Percentiles rank a stretch among this genome's conserved stretches.
Evolutionary conservation across 768 basidiomycete genomes (phyloP).

Genomic region (Amanita thiersii): DNA sequence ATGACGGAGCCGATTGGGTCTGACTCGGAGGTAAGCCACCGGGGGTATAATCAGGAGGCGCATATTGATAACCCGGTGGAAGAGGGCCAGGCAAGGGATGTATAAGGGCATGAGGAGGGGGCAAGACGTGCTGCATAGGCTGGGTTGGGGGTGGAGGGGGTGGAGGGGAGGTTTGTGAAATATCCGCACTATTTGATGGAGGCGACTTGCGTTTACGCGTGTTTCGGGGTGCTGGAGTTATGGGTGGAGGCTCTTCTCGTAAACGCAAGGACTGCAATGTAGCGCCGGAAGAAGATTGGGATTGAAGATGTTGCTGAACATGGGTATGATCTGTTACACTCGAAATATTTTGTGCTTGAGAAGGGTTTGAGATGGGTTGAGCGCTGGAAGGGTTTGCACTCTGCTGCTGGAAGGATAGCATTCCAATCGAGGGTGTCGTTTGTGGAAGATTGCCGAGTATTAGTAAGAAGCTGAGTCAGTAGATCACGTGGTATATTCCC

Average conservation of each 20-base stretch:
- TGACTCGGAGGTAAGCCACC: slow-evolving; percentile 20
- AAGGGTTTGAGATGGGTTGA: slow-evolving; percentile 20
- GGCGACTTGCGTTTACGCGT: slow-evolving; percentile 67
- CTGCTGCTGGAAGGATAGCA: slow-evolving; percentile 31
- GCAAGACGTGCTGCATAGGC: slow-evolving; percentile 43
- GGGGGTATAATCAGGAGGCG: slow-evolving; percentile 45
- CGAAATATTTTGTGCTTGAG: slow-evolving; percentile 8
- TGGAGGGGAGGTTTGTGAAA: slow-evolving; percentile 17
- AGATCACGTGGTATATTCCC: slow-evolving; percentile 11
- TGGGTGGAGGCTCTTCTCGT: slow-evolving; percentile 47
- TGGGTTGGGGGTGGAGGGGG: slow-evolving; percentile 25
- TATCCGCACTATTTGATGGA: slow-evolving; percentile 35
- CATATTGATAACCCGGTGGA: slow-evolving; percentile 42
- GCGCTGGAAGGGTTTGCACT: slow-evolving; percentile 17
- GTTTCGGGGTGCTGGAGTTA: slow-evolving; percentile 34
- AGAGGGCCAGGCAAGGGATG: slow-evolving; percentile 36
- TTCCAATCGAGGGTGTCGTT: slow-evolving; percentile 15
- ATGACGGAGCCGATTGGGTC: slow-evolving; percentile 20
- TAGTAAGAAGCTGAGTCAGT: slow-evolving; percentile 43
- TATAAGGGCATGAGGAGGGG: slow-evolving; percentile 47
- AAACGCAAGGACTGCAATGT: slow-evolving; percentile 42
- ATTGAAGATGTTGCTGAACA: slow-evolving; percentile 12
- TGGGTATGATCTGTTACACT: too few relatives aligned
- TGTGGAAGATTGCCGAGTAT: slow-evolving; percentile 26
- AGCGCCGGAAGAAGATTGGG: slow-evolving; percentile 12